These are phyloP conservation scores for Stentor coeruleus DNA, from an alignment of 73 alveolate species.

Conservation along the genomic window DNA sequence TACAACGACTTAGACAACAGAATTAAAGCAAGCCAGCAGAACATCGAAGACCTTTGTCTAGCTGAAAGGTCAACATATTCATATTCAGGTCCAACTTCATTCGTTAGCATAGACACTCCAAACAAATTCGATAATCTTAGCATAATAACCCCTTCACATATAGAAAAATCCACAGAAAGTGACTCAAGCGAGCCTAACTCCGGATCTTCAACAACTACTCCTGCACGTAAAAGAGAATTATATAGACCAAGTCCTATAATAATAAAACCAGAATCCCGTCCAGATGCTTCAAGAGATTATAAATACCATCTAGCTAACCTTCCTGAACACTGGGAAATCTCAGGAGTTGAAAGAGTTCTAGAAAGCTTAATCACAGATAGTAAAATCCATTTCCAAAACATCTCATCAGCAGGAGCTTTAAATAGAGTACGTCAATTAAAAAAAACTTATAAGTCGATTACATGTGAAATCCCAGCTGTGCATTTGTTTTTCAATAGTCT, in stretches of 20 bases:
- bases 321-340: conserved; percentile 23
- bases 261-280: background rate
- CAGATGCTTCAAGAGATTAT: background rate
- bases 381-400: background rate
- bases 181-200: background rate
- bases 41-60: background rate
- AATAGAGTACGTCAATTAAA: conserved; percentile 8
- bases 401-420: background rate
- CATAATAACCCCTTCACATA: background rate
- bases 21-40: background rate
- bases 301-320: background rate
- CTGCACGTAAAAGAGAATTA: background rate
- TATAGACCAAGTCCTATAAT: background rate
- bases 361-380: background rate
- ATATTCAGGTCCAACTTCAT: background rate
- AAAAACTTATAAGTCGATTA: background rate
- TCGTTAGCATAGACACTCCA: background rate
- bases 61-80: background rate
- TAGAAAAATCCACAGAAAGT: background rate
- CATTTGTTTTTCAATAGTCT: background rate
- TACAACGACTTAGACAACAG: background rate
- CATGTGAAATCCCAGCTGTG: conserved; percentile 12
- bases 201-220: background rate
- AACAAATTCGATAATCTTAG: background rate
- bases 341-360: conserved; percentile 2